Evolutionary conservation across 495 filamentous ascomycete species (phyloP).

Genomic region (Extremus antarcticus): DNA sequence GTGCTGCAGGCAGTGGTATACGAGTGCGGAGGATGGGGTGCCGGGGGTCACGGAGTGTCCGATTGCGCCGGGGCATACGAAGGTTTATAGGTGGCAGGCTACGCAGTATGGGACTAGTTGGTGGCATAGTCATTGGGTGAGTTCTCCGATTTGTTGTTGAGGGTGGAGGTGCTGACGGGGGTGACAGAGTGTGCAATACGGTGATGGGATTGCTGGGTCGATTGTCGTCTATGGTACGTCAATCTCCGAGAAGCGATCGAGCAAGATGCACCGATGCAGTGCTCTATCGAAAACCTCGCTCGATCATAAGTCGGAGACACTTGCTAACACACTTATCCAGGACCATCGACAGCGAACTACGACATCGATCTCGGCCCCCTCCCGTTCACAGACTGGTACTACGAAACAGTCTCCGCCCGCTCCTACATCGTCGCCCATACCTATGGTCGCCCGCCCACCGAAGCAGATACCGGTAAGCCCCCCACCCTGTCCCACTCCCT

Average conservation of each 20-base stretch:
- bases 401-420: slow-evolving; percentile 18
- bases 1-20: slow-evolving; percentile 26
- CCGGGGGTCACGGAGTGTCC: slow-evolving; percentile 32
- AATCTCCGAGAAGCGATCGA: too few relatives aligned
- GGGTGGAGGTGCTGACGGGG: not conserved
- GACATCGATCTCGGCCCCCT: slow-evolving; percentile 31
- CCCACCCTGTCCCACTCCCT: slow-evolving; percentile 8
- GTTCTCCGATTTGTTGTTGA: not conserved
- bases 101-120: slow-evolving; percentile 32
- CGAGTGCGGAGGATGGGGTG: slow-evolving; percentile 26
- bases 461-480: not conserved
- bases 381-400: slow-evolving; percentile 31
- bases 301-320: too few relatives aligned
- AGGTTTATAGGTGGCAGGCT: slow-evolving; percentile 28
- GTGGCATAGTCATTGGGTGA: slow-evolving; percentile 25
- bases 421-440: not conserved
- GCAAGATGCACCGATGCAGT: too few relatives aligned
- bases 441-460: not conserved
- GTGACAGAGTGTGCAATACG: slow-evolving; percentile 28
- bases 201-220: slow-evolving; percentile 27
- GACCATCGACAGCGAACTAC: slow-evolving; percentile 30
- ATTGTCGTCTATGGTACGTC: slow-evolving; percentile 31
- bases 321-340: too few relatives aligned
- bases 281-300: too few relatives aligned
- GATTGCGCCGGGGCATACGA: slow-evolving; percentile 26